Evolutionary conservation across 768 basidiomycete species (phyloP), one percentile per base, ranked within the genome.

Genomic region (Phallus indusiatus): DNA sequence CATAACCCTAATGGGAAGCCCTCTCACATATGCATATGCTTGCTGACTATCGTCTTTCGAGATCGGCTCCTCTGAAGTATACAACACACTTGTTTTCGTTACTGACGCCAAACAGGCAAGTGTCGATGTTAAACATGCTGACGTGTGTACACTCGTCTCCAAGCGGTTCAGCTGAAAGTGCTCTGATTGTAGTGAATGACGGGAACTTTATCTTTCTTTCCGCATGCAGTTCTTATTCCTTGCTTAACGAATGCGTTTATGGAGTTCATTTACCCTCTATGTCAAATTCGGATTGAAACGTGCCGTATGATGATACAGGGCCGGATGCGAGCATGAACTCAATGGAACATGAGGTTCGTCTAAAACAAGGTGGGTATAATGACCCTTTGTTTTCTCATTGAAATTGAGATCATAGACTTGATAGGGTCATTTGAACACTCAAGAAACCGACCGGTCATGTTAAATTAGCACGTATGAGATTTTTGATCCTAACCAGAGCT

Each of bases 271-370:
- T n/a, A 35, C 36, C 42, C 12, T 42, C 12, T 10, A 42, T 37
- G 20, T 24, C 21, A 6, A 42, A 59, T 35, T 28, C 48, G 17
- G 17, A 52, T 24, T 28, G 21, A 2, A 22, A 33, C 9, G 18
- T 59, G 11, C 24, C 47, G 14, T 59, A 51, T 36, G 49, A 52
- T 7, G 57, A 59, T 48, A 52, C n/a, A 33, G 14, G 57, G 57
- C 34, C 57, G 5, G 57, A 28, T 59, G 21, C 18, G 57, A 11
- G 57, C 57, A 5, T 59, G 57, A 49, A 33, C 6, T 49, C 57
- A 12, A 6, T n/a, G 7, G 16, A 51, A 51, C 21, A 52, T 36
- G 22, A 28, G 49, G 35, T 42, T n/a, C 14, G 22, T 53, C 10
- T 1, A 59, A 33, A 12, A 42, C 8, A 34, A 35, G 20, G 57